A percentile compares a stretch with the other conserved stretches of the same genome.
These are phyloP conservation scores for Trichoderma gamsii DNA, from an alignment of 495 filamentous ascomycete genomes.

Conservation along the genomic window DNA sequence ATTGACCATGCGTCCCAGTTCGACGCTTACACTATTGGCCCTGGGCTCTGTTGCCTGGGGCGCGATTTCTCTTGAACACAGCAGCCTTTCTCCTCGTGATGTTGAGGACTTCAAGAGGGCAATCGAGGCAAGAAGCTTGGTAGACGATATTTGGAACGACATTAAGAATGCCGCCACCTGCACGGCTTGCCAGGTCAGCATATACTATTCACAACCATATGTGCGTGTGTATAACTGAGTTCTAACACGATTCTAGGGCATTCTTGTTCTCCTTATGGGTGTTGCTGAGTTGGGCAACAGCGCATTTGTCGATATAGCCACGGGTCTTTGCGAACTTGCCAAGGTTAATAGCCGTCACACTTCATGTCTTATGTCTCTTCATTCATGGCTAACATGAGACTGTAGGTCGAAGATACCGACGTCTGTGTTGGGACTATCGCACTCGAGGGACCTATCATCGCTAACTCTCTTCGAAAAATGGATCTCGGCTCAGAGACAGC, in stretches of 20 bases:
- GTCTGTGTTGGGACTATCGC: conserved; percentile 44
- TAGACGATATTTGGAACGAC: conserved; percentile 30
- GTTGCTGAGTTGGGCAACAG: conserved; percentile 38
- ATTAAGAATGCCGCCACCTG: conserved; percentile 41
- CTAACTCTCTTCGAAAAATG: conserved; percentile 41
- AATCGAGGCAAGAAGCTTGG: conserved; percentile 16
- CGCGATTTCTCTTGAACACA: not conserved
- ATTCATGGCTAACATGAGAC: not conserved
- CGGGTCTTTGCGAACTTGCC: conserved; percentile 40
- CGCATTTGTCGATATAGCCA: conserved; percentile 36
- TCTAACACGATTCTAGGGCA: conserved; percentile 27
- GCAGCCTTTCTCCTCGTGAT: not conserved
- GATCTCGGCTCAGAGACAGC: conserved; percentile 42
- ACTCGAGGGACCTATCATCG: conserved; percentile 45
- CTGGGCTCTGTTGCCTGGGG: not conserved
- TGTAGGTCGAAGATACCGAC: conserved; percentile 39
- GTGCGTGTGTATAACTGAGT: too few species aligned
- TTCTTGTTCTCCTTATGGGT: conserved; percentile 42
- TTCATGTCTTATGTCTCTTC: not conserved
- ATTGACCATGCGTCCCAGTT: not conserved
- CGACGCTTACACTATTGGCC: not conserved
- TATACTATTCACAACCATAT: conserved; percentile 14
- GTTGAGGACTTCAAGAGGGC: not conserved
- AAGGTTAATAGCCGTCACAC: conserved; percentile 27
- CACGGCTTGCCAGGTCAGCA: conserved; percentile 39